A percentile compares a stretch with the other conserved stretches of the same genome.
These are phyloP conservation scores for Lachnellula hyalina DNA, from an alignment of 2,329 filamentous ascomycete genomes.

Conservation along the genomic window DNA sequence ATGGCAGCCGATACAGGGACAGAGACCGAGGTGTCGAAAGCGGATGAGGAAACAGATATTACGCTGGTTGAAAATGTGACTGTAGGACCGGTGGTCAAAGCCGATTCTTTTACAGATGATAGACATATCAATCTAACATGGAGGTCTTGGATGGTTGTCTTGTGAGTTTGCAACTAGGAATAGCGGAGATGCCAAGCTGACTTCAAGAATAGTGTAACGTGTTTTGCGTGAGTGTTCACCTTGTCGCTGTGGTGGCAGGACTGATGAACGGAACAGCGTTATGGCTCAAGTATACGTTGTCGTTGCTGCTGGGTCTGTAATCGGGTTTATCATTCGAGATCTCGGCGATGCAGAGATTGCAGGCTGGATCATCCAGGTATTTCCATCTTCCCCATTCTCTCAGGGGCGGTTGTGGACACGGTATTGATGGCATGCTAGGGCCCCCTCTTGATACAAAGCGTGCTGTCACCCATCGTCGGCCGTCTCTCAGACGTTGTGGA, in stretches of 20 bases:
- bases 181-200: slow-evolving; percentile 31
- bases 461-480: slow-evolving; percentile 50
- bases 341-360: slow-evolving; percentile 44
- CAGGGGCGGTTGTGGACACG: no score
- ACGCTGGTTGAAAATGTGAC: slow-evolving; percentile 11
- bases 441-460: slow-evolving; percentile 52
- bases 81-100: slow-evolving; percentile 8
- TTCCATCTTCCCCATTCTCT: not conserved
- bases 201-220: slow-evolving; percentile 34
- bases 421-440: slow-evolving; percentile 40
- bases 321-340: slow-evolving; percentile 51
- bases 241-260: not conserved
- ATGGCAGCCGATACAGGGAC: not conserved
- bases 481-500: slow-evolving; percentile 52
- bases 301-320: slow-evolving; percentile 49
- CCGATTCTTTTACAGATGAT: slow-evolving; percentile 25
- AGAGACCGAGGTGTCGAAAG: slow-evolving; percentile 5
- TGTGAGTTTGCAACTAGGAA: slow-evolving; percentile 31
- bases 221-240: slow-evolving; percentile 38
- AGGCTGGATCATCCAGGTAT: slow-evolving; percentile 51
- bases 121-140: slow-evolving; percentile 46
- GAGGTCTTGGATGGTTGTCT: slow-evolving; percentile 48
- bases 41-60: slow-evolving; percentile 5
- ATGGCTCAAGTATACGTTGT: slow-evolving; percentile 52
- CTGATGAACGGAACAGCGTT: slow-evolving; percentile 32